phyloP scores from a whole-genome alignment of 371 early-diverging fungal species.

The Dichotomocladium elegans region DNA sequence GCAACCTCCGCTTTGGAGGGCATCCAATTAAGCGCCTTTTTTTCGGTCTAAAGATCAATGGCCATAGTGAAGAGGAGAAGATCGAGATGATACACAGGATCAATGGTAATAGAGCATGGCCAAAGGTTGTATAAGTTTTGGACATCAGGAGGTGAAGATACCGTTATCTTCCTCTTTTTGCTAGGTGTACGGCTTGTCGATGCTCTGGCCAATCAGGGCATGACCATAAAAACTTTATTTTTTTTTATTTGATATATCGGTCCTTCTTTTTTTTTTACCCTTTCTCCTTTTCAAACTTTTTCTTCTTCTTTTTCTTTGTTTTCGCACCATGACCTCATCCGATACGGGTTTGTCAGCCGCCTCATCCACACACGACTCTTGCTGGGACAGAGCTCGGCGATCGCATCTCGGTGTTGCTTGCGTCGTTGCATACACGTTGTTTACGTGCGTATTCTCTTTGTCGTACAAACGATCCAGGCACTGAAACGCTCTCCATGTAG shows the following conservation, averaged over 20 bases:
- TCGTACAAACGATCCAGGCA: not conserved
- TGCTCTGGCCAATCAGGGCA: not conserved
- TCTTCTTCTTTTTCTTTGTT: not conserved
- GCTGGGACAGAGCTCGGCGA: slow-evolving; percentile 41
- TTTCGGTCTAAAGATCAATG: too few relatives aligned
- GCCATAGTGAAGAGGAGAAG: too few relatives aligned
- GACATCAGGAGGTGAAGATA: too few relatives aligned
- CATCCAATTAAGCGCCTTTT: too few relatives aligned
- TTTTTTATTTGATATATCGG: not conserved
- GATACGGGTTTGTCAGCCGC: too few relatives aligned
- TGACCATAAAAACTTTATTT: not conserved
- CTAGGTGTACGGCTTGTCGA: too few relatives aligned
- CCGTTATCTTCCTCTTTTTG: too few relatives aligned
- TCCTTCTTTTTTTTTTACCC: not conserved
- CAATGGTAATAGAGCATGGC: too few relatives aligned
- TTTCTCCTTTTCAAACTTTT: not conserved
- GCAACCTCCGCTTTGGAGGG: too few relatives aligned
- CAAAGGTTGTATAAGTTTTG: too few relatives aligned
- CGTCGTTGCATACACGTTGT: slow-evolving; percentile 55
- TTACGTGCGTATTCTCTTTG: slow-evolving; percentile 38
- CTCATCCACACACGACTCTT: too few relatives aligned
- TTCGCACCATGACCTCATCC: not conserved
- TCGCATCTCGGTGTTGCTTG: slow-evolving; percentile 47
- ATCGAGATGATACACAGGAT: too few relatives aligned
- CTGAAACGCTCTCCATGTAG: slow-evolving; percentile 18